These are phyloP conservation scores for Oryza officinalis DNA, from an alignment of 176 grass and related monocot species.

Conservation along the genomic window DNA sequence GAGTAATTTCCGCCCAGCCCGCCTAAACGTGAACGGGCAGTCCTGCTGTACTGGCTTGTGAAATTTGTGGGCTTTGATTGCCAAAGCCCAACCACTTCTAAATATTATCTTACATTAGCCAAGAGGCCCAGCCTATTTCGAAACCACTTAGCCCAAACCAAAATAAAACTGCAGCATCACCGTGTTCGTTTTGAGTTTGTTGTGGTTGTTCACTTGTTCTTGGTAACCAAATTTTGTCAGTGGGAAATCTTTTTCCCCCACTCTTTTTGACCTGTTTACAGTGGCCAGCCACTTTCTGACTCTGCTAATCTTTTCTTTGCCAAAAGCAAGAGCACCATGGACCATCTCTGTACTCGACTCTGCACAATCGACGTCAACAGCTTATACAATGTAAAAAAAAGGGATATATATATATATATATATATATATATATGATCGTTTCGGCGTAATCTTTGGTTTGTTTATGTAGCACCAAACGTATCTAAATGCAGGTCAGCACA, in stretches of 20 bases:
- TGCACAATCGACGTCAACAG: neutral
- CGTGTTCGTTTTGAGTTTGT: neutral
- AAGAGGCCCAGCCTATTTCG: neutral
- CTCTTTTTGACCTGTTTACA: slow-evolving; percentile 42
- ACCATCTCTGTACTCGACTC: slow-evolving; percentile 11
- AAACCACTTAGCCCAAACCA: neutral
- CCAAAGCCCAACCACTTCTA: no score
- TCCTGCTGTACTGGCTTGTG: neutral
- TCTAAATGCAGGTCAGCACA: neutral
- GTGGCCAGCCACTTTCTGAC: slow-evolving; percentile 38
- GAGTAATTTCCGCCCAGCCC: no score
- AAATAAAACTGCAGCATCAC: neutral
- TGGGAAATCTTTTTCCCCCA: neutral
- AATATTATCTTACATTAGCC: no score
- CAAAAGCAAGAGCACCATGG: slow-evolving; percentile 42
- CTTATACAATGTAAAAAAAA: neutral
- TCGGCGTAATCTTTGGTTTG: neutral
- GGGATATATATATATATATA: no score
- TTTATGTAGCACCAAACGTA: neutral
- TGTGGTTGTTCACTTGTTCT: neutral
- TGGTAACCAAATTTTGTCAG: neutral
- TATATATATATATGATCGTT: neutral
- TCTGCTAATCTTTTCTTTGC: slow-evolving; percentile 36
- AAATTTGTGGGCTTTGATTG: neutral
- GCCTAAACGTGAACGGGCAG: neutral